Percentiles rank a stretch among this genome's conserved stretches.
These are phyloP conservation scores for Puccinia polysora DNA, from an alignment of 1,284 basidiomycete species.

Conservation along the genomic window DNA sequence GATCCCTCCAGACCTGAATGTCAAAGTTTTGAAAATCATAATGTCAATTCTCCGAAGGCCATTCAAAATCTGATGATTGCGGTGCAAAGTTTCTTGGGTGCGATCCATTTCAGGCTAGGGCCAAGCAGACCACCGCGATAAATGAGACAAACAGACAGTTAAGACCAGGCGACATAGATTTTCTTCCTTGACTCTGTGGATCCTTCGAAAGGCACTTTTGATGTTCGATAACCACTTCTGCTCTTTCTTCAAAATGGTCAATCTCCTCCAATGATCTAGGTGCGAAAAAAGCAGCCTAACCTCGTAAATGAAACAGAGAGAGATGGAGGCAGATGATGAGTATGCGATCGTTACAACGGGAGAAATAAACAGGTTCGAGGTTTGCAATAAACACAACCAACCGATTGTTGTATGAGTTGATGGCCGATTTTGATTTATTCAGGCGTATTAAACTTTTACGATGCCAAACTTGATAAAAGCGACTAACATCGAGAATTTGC, in stretches of 20 bases:
- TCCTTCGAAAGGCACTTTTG: slow-evolving; percentile 12
- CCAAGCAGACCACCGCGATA: too few species aligned
- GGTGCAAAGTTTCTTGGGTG: not conserved
- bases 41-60: not conserved
- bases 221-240: slow-evolving; percentile 3
- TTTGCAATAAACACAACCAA: not conserved
- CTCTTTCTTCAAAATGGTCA: slow-evolving; percentile 23
- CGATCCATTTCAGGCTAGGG: too few species aligned
- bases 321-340: not conserved
- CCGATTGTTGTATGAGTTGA: slow-evolving; percentile 13
- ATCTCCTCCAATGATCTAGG: slow-evolving; percentile 28
- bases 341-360: not conserved
- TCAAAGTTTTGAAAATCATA: not conserved
- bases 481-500: slow-evolving; percentile 23
- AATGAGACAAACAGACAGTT: slow-evolving; percentile 43
- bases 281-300: slow-evolving; percentile 1
- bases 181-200: slow-evolving; percentile 8
- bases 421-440: not conserved
- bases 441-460: not conserved
- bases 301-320: not conserved
- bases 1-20: slow-evolving; percentile 9
- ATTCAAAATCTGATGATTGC: not conserved
- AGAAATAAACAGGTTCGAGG: not conserved
- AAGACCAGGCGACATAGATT: slow-evolving; percentile 27
- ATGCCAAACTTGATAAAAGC: slow-evolving; percentile 20